These are phyloP conservation scores for Aspergillus sclerotioniger DNA, from an alignment of 495 filamentous ascomycete genomes.

Conservation along the genomic window DNA sequence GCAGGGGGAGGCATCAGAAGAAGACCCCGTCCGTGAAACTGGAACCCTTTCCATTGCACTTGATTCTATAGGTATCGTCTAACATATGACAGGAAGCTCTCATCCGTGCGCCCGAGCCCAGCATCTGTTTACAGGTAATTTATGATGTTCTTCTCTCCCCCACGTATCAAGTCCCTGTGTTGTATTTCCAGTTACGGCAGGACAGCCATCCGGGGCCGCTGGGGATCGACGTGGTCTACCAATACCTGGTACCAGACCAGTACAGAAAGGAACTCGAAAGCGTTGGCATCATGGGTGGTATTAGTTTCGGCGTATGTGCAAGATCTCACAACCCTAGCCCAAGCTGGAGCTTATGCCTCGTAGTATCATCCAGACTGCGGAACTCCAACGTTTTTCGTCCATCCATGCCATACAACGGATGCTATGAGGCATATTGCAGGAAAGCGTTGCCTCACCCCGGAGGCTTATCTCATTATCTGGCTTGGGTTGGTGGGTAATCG, in stretches of 20 bases:
- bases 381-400: conserved; percentile 73
- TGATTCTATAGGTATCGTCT: conserved; percentile 14
- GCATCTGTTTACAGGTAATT: conserved; percentile 38
- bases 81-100: conserved; percentile 42
- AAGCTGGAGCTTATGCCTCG: conserved; percentile 43
- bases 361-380: conserved; percentile 79
- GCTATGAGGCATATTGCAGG: conserved; percentile 57
- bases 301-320: conserved; percentile 70
- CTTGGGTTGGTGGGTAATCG: conserved; percentile 71
- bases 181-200: conserved; percentile 57
- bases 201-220: conserved; percentile 57
- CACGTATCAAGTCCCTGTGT: conserved; percentile 52
- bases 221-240: conserved; percentile 68
- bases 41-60: conserved; percentile 8
- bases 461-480: conserved; percentile 77
- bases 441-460: conserved; percentile 50
- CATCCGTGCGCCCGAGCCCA: conserved; percentile 25
- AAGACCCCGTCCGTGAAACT: conserved; percentile 35
- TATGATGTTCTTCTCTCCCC: conserved; percentile 55
- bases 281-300: conserved; percentile 67
- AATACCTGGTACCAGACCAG: conserved; percentile 63
- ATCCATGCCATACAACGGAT: conserved; percentile 82
- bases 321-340: conserved; percentile 12
- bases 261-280: conserved; percentile 55
- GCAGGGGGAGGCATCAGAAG: conserved; percentile 26